Percentiles rank a stretch among this genome's conserved stretches.
Evolutionary conservation across 768 basidiomycete species (phyloP).

Genomic region (Coprinellus micaceus): DNA sequence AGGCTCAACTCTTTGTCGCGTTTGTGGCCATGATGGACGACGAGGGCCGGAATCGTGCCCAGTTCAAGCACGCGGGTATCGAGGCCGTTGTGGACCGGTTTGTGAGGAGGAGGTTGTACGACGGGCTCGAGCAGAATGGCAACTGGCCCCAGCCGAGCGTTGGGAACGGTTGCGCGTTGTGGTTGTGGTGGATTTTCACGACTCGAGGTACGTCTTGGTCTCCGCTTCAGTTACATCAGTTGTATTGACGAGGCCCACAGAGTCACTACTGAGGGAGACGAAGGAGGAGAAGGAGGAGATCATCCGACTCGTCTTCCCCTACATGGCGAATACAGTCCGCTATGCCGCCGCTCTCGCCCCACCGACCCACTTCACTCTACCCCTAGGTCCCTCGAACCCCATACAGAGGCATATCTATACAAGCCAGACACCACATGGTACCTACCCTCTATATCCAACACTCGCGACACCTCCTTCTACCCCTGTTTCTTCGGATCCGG

Average conservation of each 20-base stretch:
- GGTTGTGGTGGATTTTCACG: constrained; percentile 62
- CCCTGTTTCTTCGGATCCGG: no score
- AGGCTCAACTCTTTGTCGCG: constrained; percentile 18
- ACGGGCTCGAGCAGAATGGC: constrained; percentile 25
- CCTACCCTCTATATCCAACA: constrained; percentile 17
- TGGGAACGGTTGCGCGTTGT: constrained; percentile 51
- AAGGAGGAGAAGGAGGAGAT: constrained; percentile 24
- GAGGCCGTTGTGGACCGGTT: constrained; percentile 43
- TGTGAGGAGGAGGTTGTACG: constrained; percentile 44
- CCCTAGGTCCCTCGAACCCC: constrained; percentile 22
- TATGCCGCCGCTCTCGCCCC: constrained; percentile 51
- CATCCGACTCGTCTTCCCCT: constrained; percentile 25
- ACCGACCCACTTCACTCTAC: constrained; percentile 55
- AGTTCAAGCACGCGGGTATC: constrained; percentile 53
- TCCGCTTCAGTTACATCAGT: not conserved
- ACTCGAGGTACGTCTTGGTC: constrained; percentile 2
- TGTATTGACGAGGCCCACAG: constrained; percentile 11
- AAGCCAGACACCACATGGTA: constrained; percentile 10
- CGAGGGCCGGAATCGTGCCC: constrained; percentile 60
- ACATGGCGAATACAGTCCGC: constrained; percentile 38
- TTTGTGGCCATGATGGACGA: constrained; percentile 62
- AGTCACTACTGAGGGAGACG: constrained; percentile 25
- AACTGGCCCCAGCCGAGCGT: constrained; percentile 59
- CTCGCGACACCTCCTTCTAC: no score
- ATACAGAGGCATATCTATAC: constrained; percentile 5